A percentile compares a stretch with the other conserved stretches of the same genome.
Conservation (phyloP, 495 filamentous ascomycete genomes). For the Collariella sp. region DNA sequence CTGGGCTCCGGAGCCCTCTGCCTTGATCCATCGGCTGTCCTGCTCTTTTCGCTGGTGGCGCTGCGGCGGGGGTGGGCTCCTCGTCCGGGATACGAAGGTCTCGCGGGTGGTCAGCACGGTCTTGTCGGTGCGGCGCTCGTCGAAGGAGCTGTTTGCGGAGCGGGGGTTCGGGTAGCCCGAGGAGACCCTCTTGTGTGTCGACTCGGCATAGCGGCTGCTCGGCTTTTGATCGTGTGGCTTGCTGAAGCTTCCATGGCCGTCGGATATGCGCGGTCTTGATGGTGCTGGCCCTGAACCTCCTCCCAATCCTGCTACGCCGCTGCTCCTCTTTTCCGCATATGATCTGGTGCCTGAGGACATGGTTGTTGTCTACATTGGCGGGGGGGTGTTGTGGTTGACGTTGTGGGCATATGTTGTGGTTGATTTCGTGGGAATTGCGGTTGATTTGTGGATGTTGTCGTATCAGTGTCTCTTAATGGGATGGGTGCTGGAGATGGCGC, state of each 20-base stretch:
- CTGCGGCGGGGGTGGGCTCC: constrained; percentile 58
- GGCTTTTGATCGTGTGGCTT: constrained; percentile 16
- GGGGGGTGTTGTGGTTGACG: background rate
- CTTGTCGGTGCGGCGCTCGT: constrained; percentile 43
- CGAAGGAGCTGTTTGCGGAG: constrained; percentile 31
- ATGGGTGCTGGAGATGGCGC: background rate
- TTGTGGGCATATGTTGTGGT: constrained; percentile 8
- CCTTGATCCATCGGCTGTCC: constrained; percentile 30
- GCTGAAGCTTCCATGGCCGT: constrained; percentile 15
- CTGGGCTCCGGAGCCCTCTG: constrained; percentile 39
- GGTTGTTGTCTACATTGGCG: constrained; percentile 27
- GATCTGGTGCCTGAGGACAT: constrained; percentile 35
- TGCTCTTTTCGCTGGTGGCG: constrained; percentile 27
- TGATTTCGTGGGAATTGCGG: background rate
- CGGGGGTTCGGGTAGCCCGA: constrained; percentile 32
- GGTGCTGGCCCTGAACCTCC: constrained; percentile 16
- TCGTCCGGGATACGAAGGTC: constrained; percentile 50
- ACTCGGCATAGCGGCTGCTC: constrained; percentile 11
- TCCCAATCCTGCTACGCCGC: constrained; percentile 24
- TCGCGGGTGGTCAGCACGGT: constrained; percentile 56
- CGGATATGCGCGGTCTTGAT: constrained; percentile 30
- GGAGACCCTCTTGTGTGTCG: constrained; percentile 35
- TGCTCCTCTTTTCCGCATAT: constrained; percentile 34
- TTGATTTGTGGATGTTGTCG: background rate
- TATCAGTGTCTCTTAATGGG: background rate